Base-by-base conservation (phyloP, 345 rosid species). In the Jatropha curcas region DNA sequence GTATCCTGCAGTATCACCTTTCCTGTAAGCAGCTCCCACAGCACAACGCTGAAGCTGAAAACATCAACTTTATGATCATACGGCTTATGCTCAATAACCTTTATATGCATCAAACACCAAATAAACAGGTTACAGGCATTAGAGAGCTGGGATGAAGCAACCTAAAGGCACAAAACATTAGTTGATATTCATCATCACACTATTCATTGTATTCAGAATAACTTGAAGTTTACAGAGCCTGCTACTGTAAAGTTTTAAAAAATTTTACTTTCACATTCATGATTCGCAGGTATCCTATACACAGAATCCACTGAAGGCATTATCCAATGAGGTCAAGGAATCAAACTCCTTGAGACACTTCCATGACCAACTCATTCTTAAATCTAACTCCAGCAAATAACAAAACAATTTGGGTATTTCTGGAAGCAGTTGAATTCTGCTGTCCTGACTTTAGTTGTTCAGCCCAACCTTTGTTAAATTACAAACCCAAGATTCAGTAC, bases 1-100 rank as follows among this genome's bases (percentile, higher is more conserved):
- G 48, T 13, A 58, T 56, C 19, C 57, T 45, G 28, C 2, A 41
- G 60, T 16, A 31, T 76, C 75, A 86, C 93, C 93, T 89, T 79
- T 77, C 89, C 89, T 0, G 88, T 85, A 63, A 87, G 86, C 78
- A 89, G 71, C 82, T 89, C 93, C 93, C 93, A 89, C 7, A 89
- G 81, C 74, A 89, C 79, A 56, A 89, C 46, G 52, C 88, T 87
- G 37, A 85, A 89, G 81, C 93, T 87, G 82, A 85, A 87, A 69
- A 89, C 86, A 76, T 87, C 93, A 9, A 84, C 91, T 80, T 84
- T 89, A 67, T 80, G 88, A 83, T 84, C 75, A 53, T 89, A 89
- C 14, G 87, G 87, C 76, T 76, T 82, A 67, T 89, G 93, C 71
- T 80, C 91, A 75, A 89, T 85, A 67, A 89, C 93, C 93, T 89